Base-by-base conservation (phyloP, 176 grass and related monocot genomes). In the Elymus sibiricus region DNA sequence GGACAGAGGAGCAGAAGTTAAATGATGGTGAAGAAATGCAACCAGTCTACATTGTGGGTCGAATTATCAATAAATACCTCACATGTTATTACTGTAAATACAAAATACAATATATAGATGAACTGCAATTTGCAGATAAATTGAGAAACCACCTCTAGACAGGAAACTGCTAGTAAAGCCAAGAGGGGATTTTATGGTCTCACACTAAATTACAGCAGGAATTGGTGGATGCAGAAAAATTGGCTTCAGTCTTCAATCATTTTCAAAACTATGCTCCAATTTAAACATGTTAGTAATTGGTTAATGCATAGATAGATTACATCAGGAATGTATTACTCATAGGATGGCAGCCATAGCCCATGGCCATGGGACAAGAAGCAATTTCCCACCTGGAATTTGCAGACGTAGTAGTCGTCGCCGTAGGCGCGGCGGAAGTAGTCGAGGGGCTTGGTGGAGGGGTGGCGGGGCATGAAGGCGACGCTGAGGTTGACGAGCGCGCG, bases 341-440 rank as follows among this genome's bases (percentile, higher is more conserved):
- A n/a, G n/a, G n/a, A n/a, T n/a, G n/a, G n/a, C n/a, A n/a, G n/a
- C n/a, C n/a, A n/a, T n/a, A n/a, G n/a, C n/a, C n/a, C n/a, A n/a
- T n/a, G n/a, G n/a, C n/a, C n/a, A n/a, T n/a, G n/a, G 40, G 40
- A 42, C 40, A 47, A 3, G 55, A 22, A 58, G 55, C 9, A 38
- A 34, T 28, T 22, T 29, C 11, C 40, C n/a, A 95, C 93, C 95
- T 98, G 93, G 81, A 88, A 98, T 26, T 88, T 88, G 90, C 89
- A 94, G 49, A 98, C 64, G 9, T 98, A 98, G 84, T 92, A 98
- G 59, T 93, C 85, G 28, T 98, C 95, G 15, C 95, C 95, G 6
- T 86, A 95, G 6, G 84, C 62, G 34, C 56, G 64, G 73, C 89
- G 91, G 80, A 95, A 92, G 59, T 92, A 44, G 0, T 92, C 87